Conservation (phyloP, 2,329 filamentous ascomycete species). For the Aspergillus ibericus region DNA sequence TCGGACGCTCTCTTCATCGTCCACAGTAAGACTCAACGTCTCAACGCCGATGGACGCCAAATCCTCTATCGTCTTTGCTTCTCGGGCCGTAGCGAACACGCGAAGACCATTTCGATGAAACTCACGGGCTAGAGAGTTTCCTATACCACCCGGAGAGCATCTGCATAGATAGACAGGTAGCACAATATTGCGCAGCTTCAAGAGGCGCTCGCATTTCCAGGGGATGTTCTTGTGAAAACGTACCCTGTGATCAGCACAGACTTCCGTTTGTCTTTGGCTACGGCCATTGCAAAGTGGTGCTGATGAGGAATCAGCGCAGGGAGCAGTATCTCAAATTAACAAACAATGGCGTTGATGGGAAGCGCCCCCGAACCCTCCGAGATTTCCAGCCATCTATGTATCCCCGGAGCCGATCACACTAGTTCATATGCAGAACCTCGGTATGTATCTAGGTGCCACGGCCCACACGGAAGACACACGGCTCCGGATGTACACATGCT, state of each 20-base stretch:
- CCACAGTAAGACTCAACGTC: slow-evolving; percentile 56
- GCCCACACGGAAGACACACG: neutral
- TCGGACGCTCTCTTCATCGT: slow-evolving; percentile 50
- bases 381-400: neutral
- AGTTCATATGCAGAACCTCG: neutral
- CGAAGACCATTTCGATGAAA: slow-evolving; percentile 55
- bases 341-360: neutral
- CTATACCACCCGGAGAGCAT: slow-evolving; percentile 55
- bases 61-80: slow-evolving; percentile 50
- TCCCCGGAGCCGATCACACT: neutral
- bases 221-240: slow-evolving; percentile 10
- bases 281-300: slow-evolving; percentile 23
- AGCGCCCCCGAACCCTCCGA: neutral
- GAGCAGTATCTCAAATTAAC: neutral
- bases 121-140: slow-evolving; percentile 58
- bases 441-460: neutral
- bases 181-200: neutral
- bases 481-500: neutral
- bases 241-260: slow-evolving; percentile 47
- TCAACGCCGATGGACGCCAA: slow-evolving; percentile 54
- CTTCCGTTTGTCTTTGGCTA: slow-evolving; percentile 32
- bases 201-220: neutral
- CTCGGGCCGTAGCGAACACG: slow-evolving; percentile 60
- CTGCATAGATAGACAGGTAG: slow-evolving; percentile 14
- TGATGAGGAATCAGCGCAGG: neutral